These are phyloP conservation scores for Trypanosomatidae sp. DNA, from an alignment of 208 protist genomes.

Conservation along the genomic window DNA sequence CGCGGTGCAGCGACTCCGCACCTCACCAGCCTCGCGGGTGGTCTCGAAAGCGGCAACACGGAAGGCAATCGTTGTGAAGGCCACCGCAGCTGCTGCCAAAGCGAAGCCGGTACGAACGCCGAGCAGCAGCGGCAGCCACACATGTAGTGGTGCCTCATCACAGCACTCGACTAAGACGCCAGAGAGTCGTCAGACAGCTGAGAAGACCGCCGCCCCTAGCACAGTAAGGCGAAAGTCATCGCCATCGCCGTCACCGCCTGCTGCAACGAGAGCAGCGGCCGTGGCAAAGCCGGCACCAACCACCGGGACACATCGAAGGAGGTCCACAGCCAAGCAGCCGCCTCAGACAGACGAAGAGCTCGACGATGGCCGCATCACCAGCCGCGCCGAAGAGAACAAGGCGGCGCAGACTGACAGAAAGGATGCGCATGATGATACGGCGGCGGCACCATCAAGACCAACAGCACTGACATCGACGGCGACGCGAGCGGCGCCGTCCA, in stretches of 20 bases:
- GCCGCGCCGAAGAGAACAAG: background rate
- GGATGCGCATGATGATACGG: background rate
- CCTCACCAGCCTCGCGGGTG: background rate
- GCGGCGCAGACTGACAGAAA: background rate
- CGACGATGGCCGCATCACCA: background rate
- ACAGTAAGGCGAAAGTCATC: background rate
- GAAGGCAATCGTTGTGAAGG: background rate
- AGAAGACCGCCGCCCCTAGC: background rate
- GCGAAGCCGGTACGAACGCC: background rate
- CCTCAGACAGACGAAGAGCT: background rate
- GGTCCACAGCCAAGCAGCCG: background rate
- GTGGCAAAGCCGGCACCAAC: background rate
- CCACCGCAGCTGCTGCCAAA: background rate
- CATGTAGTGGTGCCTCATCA: background rate
- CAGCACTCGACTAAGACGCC: background rate
- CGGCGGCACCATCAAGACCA: background rate
- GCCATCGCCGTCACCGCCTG: background rate
- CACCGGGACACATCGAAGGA: background rate
- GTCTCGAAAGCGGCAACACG: background rate
- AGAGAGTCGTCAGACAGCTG: background rate
- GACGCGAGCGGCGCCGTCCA: background rate
- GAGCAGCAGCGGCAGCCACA: background rate
- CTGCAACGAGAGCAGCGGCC: background rate
- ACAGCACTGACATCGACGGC: background rate
- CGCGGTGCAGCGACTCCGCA: background rate